Evolutionary conservation across 331 rosid genomes (phyloP).

Genomic region (Malus hybrid): DNA sequence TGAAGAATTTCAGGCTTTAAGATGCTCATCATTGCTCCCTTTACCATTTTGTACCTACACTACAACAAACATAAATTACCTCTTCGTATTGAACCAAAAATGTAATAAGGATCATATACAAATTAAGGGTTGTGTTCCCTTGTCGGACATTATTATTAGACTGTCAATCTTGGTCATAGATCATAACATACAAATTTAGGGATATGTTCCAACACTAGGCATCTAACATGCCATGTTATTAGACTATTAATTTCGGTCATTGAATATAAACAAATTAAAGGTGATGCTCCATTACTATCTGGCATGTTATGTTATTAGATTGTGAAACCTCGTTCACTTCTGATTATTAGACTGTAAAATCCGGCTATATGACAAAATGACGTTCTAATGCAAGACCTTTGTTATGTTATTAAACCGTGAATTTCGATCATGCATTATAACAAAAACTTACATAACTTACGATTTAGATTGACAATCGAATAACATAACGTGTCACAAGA

Average conservation of each 20-base stretch:
- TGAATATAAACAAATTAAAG: neutral
- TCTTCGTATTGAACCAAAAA: neutral
- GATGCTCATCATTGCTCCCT: conserved; percentile 37
- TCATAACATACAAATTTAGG: too few species aligned
- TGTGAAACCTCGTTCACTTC: neutral
- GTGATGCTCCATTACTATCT: neutral
- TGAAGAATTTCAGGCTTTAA: conserved; percentile 46
- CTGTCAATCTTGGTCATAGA: too few species aligned
- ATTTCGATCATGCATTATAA: neutral
- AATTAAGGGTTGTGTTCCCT: neutral
- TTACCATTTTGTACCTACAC: conserved; percentile 24
- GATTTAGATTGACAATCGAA: neutral
- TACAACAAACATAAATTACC: neutral
- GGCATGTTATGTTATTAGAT: neutral
- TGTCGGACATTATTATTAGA: too few species aligned
- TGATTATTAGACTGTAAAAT: too few species aligned
- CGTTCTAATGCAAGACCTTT: neutral
- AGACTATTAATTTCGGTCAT: too few species aligned
- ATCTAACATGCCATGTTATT: too few species aligned
- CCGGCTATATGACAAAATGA: too few species aligned
- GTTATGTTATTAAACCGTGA: neutral
- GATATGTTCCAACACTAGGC: too few species aligned
- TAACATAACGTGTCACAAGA: neutral
- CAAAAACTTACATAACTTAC: neutral
- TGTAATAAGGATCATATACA: neutral